Evolutionary conservation across 108 stramenopile genomes (phyloP), one percentile per base, ranked within the genome.

Genomic region (Cyclotella sp.): DNA sequence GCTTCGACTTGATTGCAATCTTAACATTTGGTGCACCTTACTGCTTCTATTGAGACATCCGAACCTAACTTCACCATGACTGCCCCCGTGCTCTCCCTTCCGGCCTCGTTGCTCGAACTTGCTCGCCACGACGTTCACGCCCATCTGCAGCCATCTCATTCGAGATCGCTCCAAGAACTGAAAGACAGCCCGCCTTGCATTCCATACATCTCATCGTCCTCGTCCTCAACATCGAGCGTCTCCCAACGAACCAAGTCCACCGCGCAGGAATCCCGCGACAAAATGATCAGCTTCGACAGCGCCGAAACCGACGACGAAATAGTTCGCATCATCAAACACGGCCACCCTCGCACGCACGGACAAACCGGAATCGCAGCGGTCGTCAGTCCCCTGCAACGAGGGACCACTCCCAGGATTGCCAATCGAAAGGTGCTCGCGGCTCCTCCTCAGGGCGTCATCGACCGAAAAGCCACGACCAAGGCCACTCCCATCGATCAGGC

Each of bases 201-300:
- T 34, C 60, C 60, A 13, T 61, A 61, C 60, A 61, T 61, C 14
- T 61, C 60, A 6, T 61, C 60, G 7, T 61, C 60, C 29, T 61
- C 60, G 29, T 61, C 60, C 12, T 30, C 29, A 3, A 9, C 30
- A 1, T 30, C 34, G 11, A 34, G 30, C 34, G 30, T 7, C 29
- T 61, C 60, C 13, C 60, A 61, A 61, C 29, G 34, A 61, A 61
- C 60, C 1, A 13, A 34, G 7, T 61, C 60, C 14, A 61, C 60
- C 3, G 30, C 30, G 30, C n/a, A 12, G 12, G 29, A 15, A 39
- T 18, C 11, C 30, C 29, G 12, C 60, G 29, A 15, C 29, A 26
- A 55, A 24, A 55, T 55, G 55, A 55, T 22, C 7, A 22, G 21
- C 21, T 55, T 24, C 24, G 55, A 55, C 24, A 22, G 21, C 34